Evolutionary conservation across 352 stramenopile genomes (phyloP).

Genomic region (Phytophthora fragariaefolia): DNA sequence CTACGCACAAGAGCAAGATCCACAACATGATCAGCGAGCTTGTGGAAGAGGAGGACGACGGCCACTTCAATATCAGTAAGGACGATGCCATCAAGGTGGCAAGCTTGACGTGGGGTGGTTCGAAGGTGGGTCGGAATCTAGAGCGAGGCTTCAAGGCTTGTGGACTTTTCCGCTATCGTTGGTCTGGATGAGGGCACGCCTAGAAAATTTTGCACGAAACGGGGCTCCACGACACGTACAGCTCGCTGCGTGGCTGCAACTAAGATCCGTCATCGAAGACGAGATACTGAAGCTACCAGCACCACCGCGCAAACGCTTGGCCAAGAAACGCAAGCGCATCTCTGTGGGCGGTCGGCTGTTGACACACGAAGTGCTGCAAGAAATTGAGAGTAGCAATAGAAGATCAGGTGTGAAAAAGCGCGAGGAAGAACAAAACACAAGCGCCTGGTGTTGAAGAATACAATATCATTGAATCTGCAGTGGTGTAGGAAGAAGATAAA

Average conservation of each 20-base stretch:
- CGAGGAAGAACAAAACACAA: background rate
- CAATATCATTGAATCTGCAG: slow-evolving; percentile 4
- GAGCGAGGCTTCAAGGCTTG: slow-evolving; percentile 13
- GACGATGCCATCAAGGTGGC: no score
- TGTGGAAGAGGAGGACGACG: no score
- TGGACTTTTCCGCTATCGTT: slow-evolving; percentile 21
- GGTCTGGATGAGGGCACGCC: slow-evolving; percentile 1
- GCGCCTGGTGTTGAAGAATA: background rate
- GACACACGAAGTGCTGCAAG: slow-evolving; percentile 5
- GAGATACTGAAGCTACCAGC: slow-evolving; percentile 1
- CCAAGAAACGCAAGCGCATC: background rate
- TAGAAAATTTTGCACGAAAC: background rate
- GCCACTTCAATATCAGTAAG: slow-evolving; percentile 18
- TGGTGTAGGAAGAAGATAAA: slow-evolving; percentile 3
- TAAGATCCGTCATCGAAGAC: background rate
- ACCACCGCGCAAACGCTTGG: background rate
- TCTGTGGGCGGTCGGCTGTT: background rate
- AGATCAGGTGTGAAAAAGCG: background rate
- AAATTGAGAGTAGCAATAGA: slow-evolving; percentile 3
- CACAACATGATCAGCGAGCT: no score
- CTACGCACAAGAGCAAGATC: no score
- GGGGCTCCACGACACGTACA: background rate
- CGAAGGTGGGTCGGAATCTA: slow-evolving; percentile 17
- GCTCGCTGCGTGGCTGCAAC: slow-evolving; percentile 7
- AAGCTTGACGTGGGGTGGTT: no score